Evolutionary conservation across 2,329 filamentous ascomycete genomes (phyloP).

Genomic region (Pseudogymnoascus sp.): DNA sequence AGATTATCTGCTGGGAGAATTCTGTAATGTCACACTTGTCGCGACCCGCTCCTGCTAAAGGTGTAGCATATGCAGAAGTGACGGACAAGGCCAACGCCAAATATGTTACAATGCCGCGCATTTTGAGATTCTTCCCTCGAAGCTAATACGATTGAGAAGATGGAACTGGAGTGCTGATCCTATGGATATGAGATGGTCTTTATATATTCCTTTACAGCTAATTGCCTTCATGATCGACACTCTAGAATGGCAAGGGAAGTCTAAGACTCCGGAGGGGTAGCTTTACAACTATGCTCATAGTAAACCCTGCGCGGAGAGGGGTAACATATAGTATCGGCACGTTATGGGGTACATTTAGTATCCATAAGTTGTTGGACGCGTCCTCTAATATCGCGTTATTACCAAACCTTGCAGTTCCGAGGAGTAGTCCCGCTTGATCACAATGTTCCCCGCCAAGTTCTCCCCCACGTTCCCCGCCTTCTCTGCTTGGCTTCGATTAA

Average conservation of each 20-base stretch:
- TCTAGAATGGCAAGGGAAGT: background rate
- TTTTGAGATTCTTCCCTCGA: background rate
- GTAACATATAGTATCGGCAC: background rate
- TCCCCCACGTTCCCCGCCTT: background rate
- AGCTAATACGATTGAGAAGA: background rate
- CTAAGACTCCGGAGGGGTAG: background rate
- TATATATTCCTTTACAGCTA: background rate
- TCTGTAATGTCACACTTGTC: background rate
- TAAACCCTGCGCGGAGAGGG: background rate
- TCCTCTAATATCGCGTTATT: background rate
- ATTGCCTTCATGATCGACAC: background rate
- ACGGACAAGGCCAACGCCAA: background rate
- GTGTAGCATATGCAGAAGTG: background rate
- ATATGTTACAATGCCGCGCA: background rate
- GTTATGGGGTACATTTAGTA: background rate
- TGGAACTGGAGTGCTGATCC: background rate
- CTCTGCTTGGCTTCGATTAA: background rate
- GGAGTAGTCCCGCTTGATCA: background rate
- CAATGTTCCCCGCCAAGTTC: background rate
- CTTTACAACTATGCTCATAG: background rate
- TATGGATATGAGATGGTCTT: background rate
- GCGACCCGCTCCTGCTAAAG: background rate
- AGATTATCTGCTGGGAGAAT: slow-evolving; percentile 24
- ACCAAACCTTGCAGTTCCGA: background rate
- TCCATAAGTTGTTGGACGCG: background rate